A percentile compares a stretch with the other conserved stretches of the same genome.
Evolutionary conservation across 2,329 filamentous ascomycete genomes (phyloP).

Genomic region (Grosmannia serpens): DNA sequence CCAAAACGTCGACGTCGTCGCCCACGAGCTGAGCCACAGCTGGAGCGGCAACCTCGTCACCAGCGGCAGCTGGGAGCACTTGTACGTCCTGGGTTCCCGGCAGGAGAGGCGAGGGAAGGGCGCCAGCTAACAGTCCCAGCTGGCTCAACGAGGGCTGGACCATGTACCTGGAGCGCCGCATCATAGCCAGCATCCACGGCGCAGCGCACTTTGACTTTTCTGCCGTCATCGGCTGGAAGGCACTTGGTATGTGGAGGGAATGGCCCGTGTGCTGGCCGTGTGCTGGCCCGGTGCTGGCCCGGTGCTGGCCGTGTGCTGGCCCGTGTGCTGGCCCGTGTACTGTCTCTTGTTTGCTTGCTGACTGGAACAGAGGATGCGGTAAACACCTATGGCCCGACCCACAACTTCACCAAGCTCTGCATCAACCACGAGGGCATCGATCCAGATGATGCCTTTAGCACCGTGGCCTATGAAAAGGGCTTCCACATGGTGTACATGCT

Average conservation of each 20-base stretch:
- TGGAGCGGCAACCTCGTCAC: slow-evolving; percentile 86
- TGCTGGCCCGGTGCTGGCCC: too few relatives aligned
- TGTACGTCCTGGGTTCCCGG: slow-evolving; percentile 29
- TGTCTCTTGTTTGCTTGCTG: background rate
- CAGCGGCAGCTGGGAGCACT: slow-evolving; percentile 73
- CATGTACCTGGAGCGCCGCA: slow-evolving; percentile 81
- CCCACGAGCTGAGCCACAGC: slow-evolving; percentile 65
- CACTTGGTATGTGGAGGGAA: slow-evolving; percentile 41
- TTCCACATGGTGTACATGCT: slow-evolving; percentile 90
- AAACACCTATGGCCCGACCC: slow-evolving; percentile 64
- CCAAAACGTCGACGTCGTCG: slow-evolving; percentile 92
- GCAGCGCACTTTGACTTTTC: slow-evolving; percentile 85
- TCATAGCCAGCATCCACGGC: slow-evolving; percentile 66
- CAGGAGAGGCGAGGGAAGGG: background rate
- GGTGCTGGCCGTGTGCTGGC: too few relatives aligned
- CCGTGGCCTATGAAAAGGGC: slow-evolving; percentile 89
- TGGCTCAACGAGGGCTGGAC: slow-evolving; percentile 82
- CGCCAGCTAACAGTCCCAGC: slow-evolving; percentile 22
- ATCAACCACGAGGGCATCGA: slow-evolving; percentile 81
- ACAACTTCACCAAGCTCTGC: slow-evolving; percentile 88
- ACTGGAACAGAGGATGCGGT: slow-evolving; percentile 57
- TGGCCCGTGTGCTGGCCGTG: too few relatives aligned
- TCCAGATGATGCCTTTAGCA: slow-evolving; percentile 91
- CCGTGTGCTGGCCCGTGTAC: background rate
- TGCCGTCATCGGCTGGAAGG: slow-evolving; percentile 92